Evolutionary conservation across 2,329 filamentous ascomycete species (phyloP).

Genomic region (Calonectria ilicicola): DNA sequence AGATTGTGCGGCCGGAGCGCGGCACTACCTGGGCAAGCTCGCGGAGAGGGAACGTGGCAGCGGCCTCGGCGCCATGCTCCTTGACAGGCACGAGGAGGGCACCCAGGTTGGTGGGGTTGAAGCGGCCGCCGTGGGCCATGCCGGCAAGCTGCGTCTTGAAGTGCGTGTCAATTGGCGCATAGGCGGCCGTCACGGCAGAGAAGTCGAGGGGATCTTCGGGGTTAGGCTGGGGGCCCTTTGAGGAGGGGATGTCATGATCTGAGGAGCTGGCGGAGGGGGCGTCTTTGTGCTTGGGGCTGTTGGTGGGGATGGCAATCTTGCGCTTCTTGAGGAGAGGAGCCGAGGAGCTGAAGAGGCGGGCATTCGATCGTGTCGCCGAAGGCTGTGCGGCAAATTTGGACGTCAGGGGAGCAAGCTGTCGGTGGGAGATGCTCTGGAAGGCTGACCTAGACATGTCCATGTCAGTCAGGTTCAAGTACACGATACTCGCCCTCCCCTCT

Average conservation of each 20-base stretch:
- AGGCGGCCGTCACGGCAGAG: slow-evolving; percentile 59
- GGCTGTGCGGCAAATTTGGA: background rate
- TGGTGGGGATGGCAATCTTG: slow-evolving; percentile 48
- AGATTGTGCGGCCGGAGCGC: slow-evolving; percentile 54
- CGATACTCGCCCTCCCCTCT: background rate
- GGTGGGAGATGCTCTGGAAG: slow-evolving; percentile 30
- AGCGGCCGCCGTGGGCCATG: slow-evolving; percentile 59
- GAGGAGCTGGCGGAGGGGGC: slow-evolving; percentile 30
- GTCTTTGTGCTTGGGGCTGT: slow-evolving; percentile 43
- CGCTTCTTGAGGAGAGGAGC: slow-evolving; percentile 51
- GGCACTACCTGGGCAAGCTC: slow-evolving; percentile 68
- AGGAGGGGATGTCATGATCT: slow-evolving; percentile 22
- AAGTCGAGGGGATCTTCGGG: slow-evolving; percentile 62
- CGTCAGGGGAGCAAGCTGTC: slow-evolving; percentile 18
- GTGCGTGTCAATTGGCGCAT: slow-evolving; percentile 54
- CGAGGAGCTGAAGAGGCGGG: slow-evolving; percentile 47
- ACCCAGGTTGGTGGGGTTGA: slow-evolving; percentile 64
- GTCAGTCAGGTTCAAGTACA: slow-evolving; percentile 26
- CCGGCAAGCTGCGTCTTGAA: slow-evolving; percentile 57
- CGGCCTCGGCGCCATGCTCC: slow-evolving; percentile 39
- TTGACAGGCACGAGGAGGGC: slow-evolving; percentile 56
- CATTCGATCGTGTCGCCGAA: background rate
- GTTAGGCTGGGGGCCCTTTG: slow-evolving; percentile 45
- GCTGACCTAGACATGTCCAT: slow-evolving; percentile 19
- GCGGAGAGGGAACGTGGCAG: slow-evolving; percentile 59